A percentile compares a stretch with the other conserved stretches of the same genome.
phyloP scores from a whole-genome alignment of 2,329 filamentous ascomycete genomes.

The Paecilomyces sp. region DNA sequence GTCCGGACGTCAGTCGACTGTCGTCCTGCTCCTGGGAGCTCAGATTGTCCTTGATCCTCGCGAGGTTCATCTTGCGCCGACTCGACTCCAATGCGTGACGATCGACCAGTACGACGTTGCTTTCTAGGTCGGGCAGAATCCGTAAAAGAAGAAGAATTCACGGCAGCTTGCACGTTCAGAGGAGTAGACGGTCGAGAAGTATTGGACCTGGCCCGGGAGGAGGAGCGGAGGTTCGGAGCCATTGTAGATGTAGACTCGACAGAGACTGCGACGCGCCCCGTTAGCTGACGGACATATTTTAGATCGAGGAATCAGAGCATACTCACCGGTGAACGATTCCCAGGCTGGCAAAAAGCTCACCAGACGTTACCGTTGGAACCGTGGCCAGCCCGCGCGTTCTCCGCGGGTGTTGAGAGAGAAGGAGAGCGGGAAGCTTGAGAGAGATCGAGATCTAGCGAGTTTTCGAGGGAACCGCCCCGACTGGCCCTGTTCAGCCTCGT shows the following conservation, averaged over 20 bases:
- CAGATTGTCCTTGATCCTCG: constrained; percentile 10
- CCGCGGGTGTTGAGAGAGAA: constrained; percentile 18
- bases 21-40: constrained; percentile 5
- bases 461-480: constrained; percentile 19
- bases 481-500: constrained; percentile 11
- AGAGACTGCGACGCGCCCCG: constrained; percentile 7
- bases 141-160: constrained; percentile 15
- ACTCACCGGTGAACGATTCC: constrained; percentile 18
- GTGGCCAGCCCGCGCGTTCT: constrained; percentile 24
- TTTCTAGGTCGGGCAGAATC: constrained; percentile 24
- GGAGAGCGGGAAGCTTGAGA: constrained; percentile 16
- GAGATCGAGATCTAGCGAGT: constrained; percentile 15
- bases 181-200: constrained; percentile 27
- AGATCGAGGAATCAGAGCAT: constrained; percentile 1
- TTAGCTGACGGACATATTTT: constrained; percentile 14
- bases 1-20: background rate
- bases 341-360: constrained; percentile 19
- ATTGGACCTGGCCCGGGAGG: constrained; percentile 22
- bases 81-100: constrained; percentile 18
- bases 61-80: constrained; percentile 10
- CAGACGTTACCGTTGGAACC: constrained; percentile 23
- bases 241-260: constrained; percentile 12
- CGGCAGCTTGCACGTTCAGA: constrained; percentile 12
- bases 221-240: constrained; percentile 28
- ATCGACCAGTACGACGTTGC: constrained; percentile 22